Conservation (phyloP, 495 filamentous ascomycete species). For the Penicillium atrosanguineum region DNA sequence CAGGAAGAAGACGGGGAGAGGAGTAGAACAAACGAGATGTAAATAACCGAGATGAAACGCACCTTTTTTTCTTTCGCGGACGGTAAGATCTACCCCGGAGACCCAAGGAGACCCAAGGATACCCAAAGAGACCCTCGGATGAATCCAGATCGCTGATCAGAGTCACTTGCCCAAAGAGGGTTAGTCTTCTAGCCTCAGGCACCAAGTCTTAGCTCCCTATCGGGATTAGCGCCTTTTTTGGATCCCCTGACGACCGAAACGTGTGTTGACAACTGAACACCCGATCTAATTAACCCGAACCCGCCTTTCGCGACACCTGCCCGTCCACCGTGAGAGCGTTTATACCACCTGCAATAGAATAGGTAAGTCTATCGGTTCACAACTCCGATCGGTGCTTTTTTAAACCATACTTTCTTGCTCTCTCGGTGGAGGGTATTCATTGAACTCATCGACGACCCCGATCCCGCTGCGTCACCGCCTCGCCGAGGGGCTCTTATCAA, state of each 20-base stretch:
- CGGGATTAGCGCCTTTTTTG: conserved; percentile 21
- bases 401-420: conserved; percentile 8
- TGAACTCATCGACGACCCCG: conserved; percentile 20
- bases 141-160: conserved; percentile 22
- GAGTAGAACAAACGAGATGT: background rate
- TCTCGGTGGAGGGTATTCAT: conserved; percentile 19
- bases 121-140: conserved; percentile 12
- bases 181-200: background rate
- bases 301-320: conserved; percentile 20
- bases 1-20: background rate
- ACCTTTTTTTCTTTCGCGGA: background rate
- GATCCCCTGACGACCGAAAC: conserved; percentile 30
- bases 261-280: conserved; percentile 19
- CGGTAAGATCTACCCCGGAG: conserved; percentile 10
- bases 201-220: conserved; percentile 2
- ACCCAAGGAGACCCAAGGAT: conserved; percentile 13
- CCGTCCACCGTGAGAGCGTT: conserved; percentile 21
- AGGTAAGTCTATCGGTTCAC: conserved; percentile 13
- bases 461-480: conserved; percentile 42
- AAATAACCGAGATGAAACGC: background rate
- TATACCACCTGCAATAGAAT: background rate
- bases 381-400: conserved; percentile 6
- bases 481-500: conserved; percentile 37
- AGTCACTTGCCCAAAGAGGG: conserved; percentile 5
- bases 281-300: conserved; percentile 24